Evolutionary conservation across 2,329 filamentous ascomycete genomes (phyloP).

Genomic region (Apiospora phragmitis): DNA sequence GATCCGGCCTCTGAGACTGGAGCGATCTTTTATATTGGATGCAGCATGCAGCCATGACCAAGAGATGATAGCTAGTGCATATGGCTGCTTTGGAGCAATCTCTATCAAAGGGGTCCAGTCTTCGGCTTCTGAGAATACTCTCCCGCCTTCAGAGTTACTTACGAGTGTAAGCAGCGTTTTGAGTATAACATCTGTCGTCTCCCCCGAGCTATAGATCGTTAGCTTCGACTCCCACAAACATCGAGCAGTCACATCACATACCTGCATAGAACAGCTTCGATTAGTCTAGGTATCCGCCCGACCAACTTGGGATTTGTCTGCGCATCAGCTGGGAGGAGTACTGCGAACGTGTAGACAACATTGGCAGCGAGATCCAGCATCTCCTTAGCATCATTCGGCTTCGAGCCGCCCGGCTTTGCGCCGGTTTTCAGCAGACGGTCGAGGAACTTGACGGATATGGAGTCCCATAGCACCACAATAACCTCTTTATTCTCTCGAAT

Average conservation of each 20-base stretch:
- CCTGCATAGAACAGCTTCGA: constrained; percentile 56
- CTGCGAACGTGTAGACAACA: constrained; percentile 62
- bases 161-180: constrained; percentile 59
- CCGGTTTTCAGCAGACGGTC: constrained; percentile 62
- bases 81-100: constrained; percentile 52
- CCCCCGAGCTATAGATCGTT: constrained; percentile 43
- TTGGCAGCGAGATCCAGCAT: constrained; percentile 66
- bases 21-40: constrained; percentile 30
- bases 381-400: constrained; percentile 49
- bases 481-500: constrained; percentile 47
- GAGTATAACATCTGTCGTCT: constrained; percentile 54
- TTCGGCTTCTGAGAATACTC: constrained; percentile 44
- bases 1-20: constrained; percentile 41
- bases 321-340: constrained; percentile 53
- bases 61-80: constrained; percentile 56
- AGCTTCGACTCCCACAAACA: constrained; percentile 1
- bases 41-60: constrained; percentile 58
- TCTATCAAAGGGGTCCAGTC: constrained; percentile 58
- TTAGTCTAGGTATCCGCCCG: constrained; percentile 53
- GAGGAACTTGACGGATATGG: constrained; percentile 62
- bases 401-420: constrained; percentile 33
- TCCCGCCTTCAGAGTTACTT: constrained; percentile 51
- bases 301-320: constrained; percentile 48
- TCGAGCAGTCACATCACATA: constrained; percentile 29
- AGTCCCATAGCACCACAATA: constrained; percentile 56